A percentile compares a stretch with the other conserved stretches of the same genome.
phyloP scores from a whole-genome alignment of 441 rosid species.

The Rhodomyrtus psidioides region DNA sequence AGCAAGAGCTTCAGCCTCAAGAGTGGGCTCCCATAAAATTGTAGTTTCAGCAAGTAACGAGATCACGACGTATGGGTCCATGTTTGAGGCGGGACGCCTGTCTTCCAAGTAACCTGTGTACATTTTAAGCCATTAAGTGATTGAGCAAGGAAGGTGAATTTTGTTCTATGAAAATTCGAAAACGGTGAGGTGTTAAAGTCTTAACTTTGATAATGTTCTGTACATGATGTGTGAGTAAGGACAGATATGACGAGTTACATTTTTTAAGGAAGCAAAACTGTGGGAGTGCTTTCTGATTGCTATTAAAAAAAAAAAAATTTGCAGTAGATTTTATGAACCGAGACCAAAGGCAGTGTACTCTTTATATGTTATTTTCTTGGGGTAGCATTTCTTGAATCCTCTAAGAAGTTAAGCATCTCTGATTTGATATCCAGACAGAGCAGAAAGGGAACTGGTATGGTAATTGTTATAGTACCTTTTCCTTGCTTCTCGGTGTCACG shows the following conservation, averaged over 20 bases:
- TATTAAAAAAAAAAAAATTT: neutral
- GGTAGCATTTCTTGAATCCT: neutral
- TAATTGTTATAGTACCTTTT: conserved; percentile 48
- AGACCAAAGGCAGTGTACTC: neutral
- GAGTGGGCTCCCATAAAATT: conserved; percentile 72
- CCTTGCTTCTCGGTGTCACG: conserved; percentile 89
- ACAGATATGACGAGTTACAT: neutral
- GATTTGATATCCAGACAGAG: neutral
- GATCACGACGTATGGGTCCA: conserved; percentile 90
- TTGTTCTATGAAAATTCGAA: neutral
- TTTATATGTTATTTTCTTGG: neutral
- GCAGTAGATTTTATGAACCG: neutral
- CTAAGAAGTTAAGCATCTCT: neutral
- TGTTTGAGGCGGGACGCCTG: conserved; percentile 88
- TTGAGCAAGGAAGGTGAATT: neutral
- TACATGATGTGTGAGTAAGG: neutral
- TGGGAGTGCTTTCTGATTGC: neutral
- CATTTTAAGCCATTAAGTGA: neutral
- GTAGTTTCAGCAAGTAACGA: conserved; percentile 78
- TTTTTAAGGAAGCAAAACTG: neutral
- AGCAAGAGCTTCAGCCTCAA: conserved; percentile 90
- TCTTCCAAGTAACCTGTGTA: conserved; percentile 82
- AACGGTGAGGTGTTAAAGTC: neutral
- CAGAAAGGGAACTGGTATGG: neutral
- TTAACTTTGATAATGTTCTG: neutral